Evolutionary conservation across 495 filamentous ascomycete genomes (phyloP).

Genomic region (Penicillium flavigenum): DNA sequence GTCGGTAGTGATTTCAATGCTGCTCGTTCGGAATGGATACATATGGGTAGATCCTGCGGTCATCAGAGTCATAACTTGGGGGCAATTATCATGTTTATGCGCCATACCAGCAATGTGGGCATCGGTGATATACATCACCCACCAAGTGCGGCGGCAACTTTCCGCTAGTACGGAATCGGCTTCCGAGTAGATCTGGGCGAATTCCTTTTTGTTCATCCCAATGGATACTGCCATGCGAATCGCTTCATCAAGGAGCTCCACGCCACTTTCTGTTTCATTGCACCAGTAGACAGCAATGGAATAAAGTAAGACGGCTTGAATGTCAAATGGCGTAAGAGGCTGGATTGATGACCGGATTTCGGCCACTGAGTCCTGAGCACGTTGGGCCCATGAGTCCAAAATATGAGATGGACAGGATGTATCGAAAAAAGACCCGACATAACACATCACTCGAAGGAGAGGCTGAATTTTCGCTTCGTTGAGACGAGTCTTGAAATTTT

Average conservation of each 20-base stretch:
- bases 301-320: constrained; percentile 26
- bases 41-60: constrained; percentile 15
- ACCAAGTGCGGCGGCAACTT: constrained; percentile 35
- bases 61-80: neutral
- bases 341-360: constrained; percentile 5
- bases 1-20: constrained; percentile 16
- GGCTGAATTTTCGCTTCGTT: constrained; percentile 7
- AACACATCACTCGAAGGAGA: constrained; percentile 17
- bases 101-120: constrained; percentile 27
- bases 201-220: constrained; percentile 26
- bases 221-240: constrained; percentile 20
- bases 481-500: constrained; percentile 11
- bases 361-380: neutral
- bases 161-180: constrained; percentile 24
- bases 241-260: constrained; percentile 19
- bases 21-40: constrained; percentile 22
- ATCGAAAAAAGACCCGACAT: constrained; percentile 21
- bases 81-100: neutral
- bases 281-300: constrained; percentile 28
- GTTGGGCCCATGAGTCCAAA: neutral
- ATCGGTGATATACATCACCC: constrained; percentile 30
- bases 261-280: constrained; percentile 19
- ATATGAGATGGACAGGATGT: neutral
- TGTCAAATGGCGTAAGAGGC: constrained; percentile 17
- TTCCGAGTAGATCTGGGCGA: constrained; percentile 10